phyloP scores from a whole-genome alignment of 495 filamentous ascomycete species.

The Talaromyces thailandensis region DNA sequence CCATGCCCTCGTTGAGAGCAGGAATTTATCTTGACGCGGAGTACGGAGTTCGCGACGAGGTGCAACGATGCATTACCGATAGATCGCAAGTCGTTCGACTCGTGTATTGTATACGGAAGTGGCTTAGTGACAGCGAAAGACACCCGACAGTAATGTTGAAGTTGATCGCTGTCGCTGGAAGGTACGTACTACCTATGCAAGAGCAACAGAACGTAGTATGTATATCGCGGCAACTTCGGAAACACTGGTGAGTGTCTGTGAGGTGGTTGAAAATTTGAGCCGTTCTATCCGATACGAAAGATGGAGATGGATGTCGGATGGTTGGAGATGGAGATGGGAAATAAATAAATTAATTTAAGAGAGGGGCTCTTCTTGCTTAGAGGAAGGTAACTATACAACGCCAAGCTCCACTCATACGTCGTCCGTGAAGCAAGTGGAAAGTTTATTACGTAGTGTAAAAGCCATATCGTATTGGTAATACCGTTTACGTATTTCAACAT shows the following conservation, averaged over 20 bases:
- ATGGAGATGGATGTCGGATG: not conserved
- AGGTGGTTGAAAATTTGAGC: not conserved
- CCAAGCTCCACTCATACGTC: not conserved
- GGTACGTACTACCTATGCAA: not conserved
- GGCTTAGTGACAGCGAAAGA: not conserved
- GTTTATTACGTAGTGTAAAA: not conserved
- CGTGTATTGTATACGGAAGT: not conserved
- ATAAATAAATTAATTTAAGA: not conserved
- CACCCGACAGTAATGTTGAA: not conserved
- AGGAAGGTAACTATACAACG: not conserved
- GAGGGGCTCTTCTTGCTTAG: not conserved
- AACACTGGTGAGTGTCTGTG: not conserved
- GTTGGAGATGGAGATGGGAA: constrained; percentile 1
- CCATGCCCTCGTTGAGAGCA: constrained; percentile 30
- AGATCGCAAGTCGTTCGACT: not conserved
- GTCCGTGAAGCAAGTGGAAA: not conserved
- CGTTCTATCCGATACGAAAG: not conserved
- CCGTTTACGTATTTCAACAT: not conserved
- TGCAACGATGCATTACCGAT: constrained; percentile 6
- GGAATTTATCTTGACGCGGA: constrained; percentile 3
- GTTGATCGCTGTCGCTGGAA: not conserved
- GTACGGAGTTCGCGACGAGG: not conserved
- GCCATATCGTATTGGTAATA: not conserved
- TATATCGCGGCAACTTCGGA: not conserved
- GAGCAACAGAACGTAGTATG: not conserved